phyloP scores from a whole-genome alignment of 352 stramenopile species.

The Phytophthora meadii region DNA sequence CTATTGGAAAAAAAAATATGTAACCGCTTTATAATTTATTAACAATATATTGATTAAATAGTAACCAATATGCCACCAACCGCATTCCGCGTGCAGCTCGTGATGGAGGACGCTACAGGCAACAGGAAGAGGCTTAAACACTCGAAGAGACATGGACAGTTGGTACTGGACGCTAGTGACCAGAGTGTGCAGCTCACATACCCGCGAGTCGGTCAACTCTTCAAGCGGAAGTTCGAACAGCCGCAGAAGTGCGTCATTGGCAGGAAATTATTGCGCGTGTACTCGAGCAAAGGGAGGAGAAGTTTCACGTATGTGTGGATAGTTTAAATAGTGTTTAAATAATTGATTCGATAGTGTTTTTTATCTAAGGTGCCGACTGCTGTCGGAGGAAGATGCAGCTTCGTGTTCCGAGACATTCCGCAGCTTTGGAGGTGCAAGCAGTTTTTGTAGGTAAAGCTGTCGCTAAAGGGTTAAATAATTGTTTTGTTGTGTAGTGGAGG shows the following conservation, averaged over 20 bases:
- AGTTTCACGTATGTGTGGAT: conserved; percentile 45
- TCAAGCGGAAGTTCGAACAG: conserved; percentile 58
- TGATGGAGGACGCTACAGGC: conserved; percentile 29
- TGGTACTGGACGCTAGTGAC: conserved; percentile 34
- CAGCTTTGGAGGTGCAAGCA: conserved; percentile 39
- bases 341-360: background rate
- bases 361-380: conserved; percentile 30
- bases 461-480: too few relatives aligned
- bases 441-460: too few relatives aligned
- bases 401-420: conserved; percentile 37
- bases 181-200: conserved; percentile 59
- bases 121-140: conserved; percentile 24
- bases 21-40: background rate
- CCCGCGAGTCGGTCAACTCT: conserved; percentile 44
- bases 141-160: conserved; percentile 51
- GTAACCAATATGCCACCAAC: background rate
- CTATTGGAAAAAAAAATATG: background rate
- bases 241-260: conserved; percentile 55
- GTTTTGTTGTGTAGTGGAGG: conserved; percentile 28
- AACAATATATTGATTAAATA: background rate
- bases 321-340: background rate
- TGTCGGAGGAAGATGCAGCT: conserved; percentile 36
- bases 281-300: conserved; percentile 49
- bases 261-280: conserved; percentile 51
- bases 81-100: conserved; percentile 42